Conservation (phyloP, 768 basidiomycete genomes). For the Cytidiella melzeri region DNA sequence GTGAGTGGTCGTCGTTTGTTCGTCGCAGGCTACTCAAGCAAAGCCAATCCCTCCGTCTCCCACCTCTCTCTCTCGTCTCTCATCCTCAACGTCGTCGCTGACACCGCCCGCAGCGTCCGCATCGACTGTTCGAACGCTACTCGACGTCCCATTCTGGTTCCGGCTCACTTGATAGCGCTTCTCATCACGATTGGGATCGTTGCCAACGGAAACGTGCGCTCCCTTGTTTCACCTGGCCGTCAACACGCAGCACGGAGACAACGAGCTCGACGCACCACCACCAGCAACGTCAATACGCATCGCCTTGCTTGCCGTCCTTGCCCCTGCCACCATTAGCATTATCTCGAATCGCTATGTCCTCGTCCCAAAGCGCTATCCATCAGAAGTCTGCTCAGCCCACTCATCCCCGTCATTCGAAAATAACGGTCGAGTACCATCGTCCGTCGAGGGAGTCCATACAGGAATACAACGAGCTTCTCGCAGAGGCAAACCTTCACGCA, state of each 20-base stretch:
- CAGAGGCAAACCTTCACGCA: slow-evolving; percentile 51
- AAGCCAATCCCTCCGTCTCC: too few species aligned
- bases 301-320: slow-evolving; percentile 5
- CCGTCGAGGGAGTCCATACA: slow-evolving; percentile 72
- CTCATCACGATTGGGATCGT: slow-evolving; percentile 16
- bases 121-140: background rate
- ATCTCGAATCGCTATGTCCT: slow-evolving; percentile 15
- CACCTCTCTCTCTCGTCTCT: background rate
- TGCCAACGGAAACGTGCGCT: slow-evolving; percentile 16
- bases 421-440: slow-evolving; percentile 68
- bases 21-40: background rate
- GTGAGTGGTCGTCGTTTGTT: background rate
- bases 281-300: slow-evolving; percentile 8
- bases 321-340: slow-evolving; percentile 4
- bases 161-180: background rate
- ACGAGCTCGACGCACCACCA: slow-evolving; percentile 6
- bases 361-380: slow-evolving; percentile 42
- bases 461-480: slow-evolving; percentile 70
- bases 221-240: slow-evolving; percentile 10
- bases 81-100: slow-evolving; percentile 6
- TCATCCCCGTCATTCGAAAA: slow-evolving; percentile 45
- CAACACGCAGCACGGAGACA: slow-evolving; percentile 6
- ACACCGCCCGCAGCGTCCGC: slow-evolving; percentile 2
- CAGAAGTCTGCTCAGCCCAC: slow-evolving; percentile 33
- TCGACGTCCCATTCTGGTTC: background rate